phyloP scores from a whole-genome alignment of 306 rosid species.

The Gillenia trifoliata region DNA sequence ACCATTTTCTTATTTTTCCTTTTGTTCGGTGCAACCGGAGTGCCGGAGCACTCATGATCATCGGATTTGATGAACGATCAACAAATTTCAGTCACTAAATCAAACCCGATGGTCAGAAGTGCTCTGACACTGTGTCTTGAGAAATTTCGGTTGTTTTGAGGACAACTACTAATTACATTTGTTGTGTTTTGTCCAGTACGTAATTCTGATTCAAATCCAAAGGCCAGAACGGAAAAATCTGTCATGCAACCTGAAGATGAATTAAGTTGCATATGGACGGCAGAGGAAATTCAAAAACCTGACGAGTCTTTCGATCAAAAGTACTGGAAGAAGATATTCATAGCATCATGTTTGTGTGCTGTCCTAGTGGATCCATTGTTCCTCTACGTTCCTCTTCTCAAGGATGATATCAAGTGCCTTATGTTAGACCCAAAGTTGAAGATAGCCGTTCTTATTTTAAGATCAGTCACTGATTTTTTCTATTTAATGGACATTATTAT shows the following conservation, averaged over 20 bases:
- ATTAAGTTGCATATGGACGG: neutral
- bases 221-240: neutral
- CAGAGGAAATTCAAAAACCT: too few relatives aligned
- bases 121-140: too few relatives aligned
- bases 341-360: constrained; percentile 21
- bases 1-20: too few relatives aligned
- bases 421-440: constrained; percentile 18
- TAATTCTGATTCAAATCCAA: too few relatives aligned
- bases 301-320: neutral
- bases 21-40: too few relatives aligned
- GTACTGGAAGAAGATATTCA: constrained; percentile 19
- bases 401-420: constrained; percentile 16
- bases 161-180: too few relatives aligned
- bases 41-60: too few relatives aligned
- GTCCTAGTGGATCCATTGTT: constrained; percentile 30
- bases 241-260: neutral
- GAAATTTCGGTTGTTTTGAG: too few relatives aligned
- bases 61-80: too few relatives aligned
- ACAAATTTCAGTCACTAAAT: too few relatives aligned
- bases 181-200: too few relatives aligned
- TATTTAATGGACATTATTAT: constrained; percentile 18
- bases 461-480: constrained; percentile 24
- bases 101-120: too few relatives aligned
- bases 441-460: constrained; percentile 4
- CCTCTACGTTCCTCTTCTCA: constrained; percentile 28